Evolutionary conservation across 2,329 filamentous ascomycete species (phyloP).

Genomic region (Zymoseptoria tritici): DNA sequence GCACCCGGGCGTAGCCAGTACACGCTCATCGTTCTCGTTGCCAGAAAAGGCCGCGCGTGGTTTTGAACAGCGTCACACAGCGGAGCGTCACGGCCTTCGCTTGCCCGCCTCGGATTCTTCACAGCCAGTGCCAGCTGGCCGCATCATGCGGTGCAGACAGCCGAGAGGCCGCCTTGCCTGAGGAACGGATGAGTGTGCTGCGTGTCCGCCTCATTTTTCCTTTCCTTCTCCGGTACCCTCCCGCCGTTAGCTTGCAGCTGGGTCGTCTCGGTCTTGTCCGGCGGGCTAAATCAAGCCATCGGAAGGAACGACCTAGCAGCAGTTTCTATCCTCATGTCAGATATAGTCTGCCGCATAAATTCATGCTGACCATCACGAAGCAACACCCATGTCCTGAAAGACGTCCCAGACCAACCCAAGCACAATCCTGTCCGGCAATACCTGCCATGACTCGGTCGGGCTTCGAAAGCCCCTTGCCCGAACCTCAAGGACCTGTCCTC

Average conservation of each 20-base stretch:
- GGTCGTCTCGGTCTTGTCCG: not conserved
- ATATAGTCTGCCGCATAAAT: no score
- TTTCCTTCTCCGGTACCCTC: not conserved
- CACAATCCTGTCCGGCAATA: not conserved
- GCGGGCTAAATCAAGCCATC: not conserved
- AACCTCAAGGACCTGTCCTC: no score
- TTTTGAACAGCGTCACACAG: not conserved
- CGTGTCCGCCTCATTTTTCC: not conserved
- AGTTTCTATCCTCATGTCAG: not conserved
- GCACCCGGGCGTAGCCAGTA: not conserved
- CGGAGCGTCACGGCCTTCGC: not conserved
- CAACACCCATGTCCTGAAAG: not conserved
- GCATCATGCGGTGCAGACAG: not conserved
- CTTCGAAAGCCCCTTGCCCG: no score
- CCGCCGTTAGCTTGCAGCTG: not conserved
- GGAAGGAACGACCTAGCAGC: not conserved
- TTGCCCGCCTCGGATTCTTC: not conserved
- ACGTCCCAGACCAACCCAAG: not conserved
- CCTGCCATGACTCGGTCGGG: not conserved
- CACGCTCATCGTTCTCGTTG: not conserved
- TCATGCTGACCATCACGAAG: not conserved
- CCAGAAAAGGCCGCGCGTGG: not conserved
- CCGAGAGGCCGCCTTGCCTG: not conserved
- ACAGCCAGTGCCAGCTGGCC: not conserved
- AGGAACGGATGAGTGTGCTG: not conserved